Base-by-base conservation (phyloP, 106 monocot species). In the Hemerocallis citrina region DNA sequence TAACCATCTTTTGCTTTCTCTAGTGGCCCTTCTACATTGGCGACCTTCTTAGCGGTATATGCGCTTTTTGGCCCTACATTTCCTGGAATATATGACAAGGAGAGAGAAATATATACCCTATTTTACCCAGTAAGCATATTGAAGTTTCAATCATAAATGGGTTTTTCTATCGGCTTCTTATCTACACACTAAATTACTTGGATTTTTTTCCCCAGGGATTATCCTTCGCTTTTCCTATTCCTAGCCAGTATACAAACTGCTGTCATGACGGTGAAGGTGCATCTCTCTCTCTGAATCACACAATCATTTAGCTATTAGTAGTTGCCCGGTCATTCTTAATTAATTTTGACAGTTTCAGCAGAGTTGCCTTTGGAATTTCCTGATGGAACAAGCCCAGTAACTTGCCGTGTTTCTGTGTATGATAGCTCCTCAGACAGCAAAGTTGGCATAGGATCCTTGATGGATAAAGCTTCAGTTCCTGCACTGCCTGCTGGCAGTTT, bases 351-450 rank as follows among this genome's bases (percentile, higher is more conserved):
- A 95, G 89, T 90, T 21, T 62, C 74, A 65, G 68, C 86, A 61
- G 95, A 86, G 59, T 64, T 95, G 58, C 95, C 95, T 40, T 81
- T 95, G 22, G 95, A 95, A 56, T 95, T 95, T 74, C 95, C 95
- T 71, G 90, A 95, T 75, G 90, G 95, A 63, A 95, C 90, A 56
- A 95, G 90, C 9, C 90, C 95, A 17, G 95, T 95, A 28, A 81
- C 95, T 46, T 90, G 90, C 35, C 90, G 86, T 37, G 81, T 95
- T 0, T 95, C 72, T 68, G 36, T 95, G 32, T 95, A 90, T 70
- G 95, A 90, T 71, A 76, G 81, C 31, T 81, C 95, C 10, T 51
- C 79, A 30, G 90, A 84, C 44, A 71, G 73, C 57, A 90, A 90
- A 51, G 95, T 95, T 70, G 95, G 95, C 24, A 84, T 95, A 33